phyloP scores from a whole-genome alignment of 106 monocot genomes.

The Xerophyta viscosa region DNA sequence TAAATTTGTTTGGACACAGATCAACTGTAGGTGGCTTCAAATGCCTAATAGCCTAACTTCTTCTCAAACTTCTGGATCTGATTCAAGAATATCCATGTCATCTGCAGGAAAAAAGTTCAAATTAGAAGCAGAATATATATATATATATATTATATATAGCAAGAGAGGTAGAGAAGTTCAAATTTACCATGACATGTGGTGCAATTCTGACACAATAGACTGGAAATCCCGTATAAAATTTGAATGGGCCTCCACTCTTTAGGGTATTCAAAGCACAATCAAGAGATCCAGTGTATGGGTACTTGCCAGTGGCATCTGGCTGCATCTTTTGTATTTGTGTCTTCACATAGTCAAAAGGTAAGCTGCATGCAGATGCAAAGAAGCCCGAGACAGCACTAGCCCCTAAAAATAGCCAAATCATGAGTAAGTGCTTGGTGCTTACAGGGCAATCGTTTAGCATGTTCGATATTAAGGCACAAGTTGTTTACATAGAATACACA shows the following conservation, averaged over 20 bases:
- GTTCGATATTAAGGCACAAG: too few relatives aligned
- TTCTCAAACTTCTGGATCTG: slow-evolving; percentile 43
- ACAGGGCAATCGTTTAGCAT: too few relatives aligned
- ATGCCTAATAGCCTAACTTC: slow-evolving; percentile 1
- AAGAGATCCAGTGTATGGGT: slow-evolving; percentile 70
- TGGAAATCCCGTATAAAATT: slow-evolving; percentile 82
- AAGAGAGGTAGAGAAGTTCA: not conserved
- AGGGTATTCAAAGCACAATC: slow-evolving; percentile 74
- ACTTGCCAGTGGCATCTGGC: slow-evolving; percentile 67
- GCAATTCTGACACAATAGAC: slow-evolving; percentile 59
- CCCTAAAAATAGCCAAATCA: slow-evolving; percentile 20
- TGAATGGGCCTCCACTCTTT: slow-evolving; percentile 59
- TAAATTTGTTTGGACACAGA: not conserved
- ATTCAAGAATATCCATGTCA: slow-evolving; percentile 53
- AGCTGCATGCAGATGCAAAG: slow-evolving; percentile 73
- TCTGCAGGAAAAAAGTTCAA: slow-evolving; percentile 17
- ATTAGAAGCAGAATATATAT: not conserved
- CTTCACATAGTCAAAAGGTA: slow-evolving; percentile 88
- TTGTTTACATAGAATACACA: too few relatives aligned
- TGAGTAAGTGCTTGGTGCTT: too few relatives aligned
- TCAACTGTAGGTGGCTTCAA: not conserved
- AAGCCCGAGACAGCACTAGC: slow-evolving; percentile 75
- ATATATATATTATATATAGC: not conserved
- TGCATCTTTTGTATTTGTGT: slow-evolving; percentile 93
- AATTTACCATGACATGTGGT: slow-evolving; percentile 44